Base-by-base conservation (phyloP, 176 grass and related monocot genomes). In the Zea luxurians region DNA sequence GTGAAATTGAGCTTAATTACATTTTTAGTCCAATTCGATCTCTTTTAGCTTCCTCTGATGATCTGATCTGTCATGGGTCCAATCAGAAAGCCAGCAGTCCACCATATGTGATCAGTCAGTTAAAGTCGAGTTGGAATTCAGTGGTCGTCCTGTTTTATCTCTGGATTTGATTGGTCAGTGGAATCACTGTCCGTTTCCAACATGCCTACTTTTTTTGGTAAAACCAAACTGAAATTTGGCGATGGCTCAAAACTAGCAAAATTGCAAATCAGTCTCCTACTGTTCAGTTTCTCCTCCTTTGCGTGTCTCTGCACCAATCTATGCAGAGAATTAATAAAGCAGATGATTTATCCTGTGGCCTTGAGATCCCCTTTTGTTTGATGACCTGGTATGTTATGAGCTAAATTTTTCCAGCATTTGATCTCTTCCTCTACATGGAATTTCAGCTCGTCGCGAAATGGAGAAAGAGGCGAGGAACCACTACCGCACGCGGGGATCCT, bases 391-490 rank as follows among this genome's bases (percentile, higher is more conserved):
- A 8, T 59, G 5, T 50, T 77, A 15, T 18, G 64, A 79, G 64
- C 11, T 66, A 40, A 7, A 0, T 1, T 78, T 78, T 53, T 0
- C 15, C 8, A 37, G 8, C 13, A 37, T 37, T 34, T 67, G 27
- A 44, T 42, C 65, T 20, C 0, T 20, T 59, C 13, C 16, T 13
- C 21, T 1, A 15, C 21, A 3, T 71, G 42, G 9, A 46, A 71
- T 72, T 61, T 48, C 55, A 41, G 71, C 42, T 18, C 12, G 57
- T 74, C 61, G 37, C 36, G 61, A 75, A 65, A 96, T 96, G 93
- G 93, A 96, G 43, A 88, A 83, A 68, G 90, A 92, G 13, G 75
- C 79, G 42, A 90, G 93, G 70, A 96, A 96, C 48, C 90, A 92
- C 82, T 92, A 96, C 84, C 89, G 90, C 13, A 96, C 93, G 12